These are phyloP conservation scores for Pelargonium cotyledonis DNA, from an alignment of 441 rosid species.

Conservation along the genomic window DNA sequence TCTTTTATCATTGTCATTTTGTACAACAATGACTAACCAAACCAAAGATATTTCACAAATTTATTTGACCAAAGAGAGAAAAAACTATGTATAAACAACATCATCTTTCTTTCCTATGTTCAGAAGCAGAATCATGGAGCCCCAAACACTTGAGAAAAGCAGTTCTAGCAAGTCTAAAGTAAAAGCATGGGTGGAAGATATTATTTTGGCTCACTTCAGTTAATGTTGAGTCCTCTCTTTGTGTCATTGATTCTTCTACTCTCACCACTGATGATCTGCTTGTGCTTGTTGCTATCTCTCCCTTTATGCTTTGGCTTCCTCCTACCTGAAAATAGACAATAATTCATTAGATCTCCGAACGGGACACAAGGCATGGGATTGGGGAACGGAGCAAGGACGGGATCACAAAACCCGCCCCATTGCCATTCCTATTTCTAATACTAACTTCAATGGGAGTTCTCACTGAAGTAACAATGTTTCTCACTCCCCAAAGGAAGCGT, in stretches of 20 bases:
- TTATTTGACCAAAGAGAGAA: no score
- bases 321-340: slow-evolving; percentile 19
- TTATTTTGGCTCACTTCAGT: background rate
- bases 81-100: no score
- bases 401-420: no score
- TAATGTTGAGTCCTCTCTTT: slow-evolving; percentile 16
- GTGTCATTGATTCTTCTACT: slow-evolving; percentile 17
- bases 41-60: background rate
- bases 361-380: no score
- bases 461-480: no score
- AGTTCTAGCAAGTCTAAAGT: background rate
- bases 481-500: no score
- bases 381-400: no score
- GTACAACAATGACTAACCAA: background rate
- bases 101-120: background rate
- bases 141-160: slow-evolving; percentile 1
- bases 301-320: slow-evolving; percentile 21
- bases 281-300: slow-evolving; percentile 23
- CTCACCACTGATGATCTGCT: slow-evolving; percentile 19
- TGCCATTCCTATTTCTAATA: no score
- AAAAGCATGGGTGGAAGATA: background rate
- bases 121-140: background rate
- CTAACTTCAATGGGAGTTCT: no score
- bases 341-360: background rate
- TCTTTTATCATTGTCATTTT: background rate